Evolutionary conservation across 2,329 filamentous ascomycete genomes (phyloP).

Genomic region (Colletotrichum sp.): DNA sequence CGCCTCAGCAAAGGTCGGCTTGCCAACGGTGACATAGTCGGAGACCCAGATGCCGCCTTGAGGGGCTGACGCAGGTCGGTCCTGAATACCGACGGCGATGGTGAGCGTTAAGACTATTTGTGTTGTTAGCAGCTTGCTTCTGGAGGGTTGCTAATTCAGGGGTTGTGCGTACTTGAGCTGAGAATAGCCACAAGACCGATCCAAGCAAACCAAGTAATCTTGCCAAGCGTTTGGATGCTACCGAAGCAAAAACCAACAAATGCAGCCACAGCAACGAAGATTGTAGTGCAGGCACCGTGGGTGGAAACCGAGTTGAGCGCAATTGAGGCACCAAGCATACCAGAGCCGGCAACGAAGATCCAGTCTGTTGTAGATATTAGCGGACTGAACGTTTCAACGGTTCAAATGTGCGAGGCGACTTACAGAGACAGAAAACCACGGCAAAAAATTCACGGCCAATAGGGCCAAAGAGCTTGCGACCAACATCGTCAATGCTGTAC

Average conservation of each 20-base stretch:
- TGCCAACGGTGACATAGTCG: constrained; percentile 56
- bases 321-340: constrained; percentile 45
- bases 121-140: neutral
- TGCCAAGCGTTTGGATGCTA: constrained; percentile 34
- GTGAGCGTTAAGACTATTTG: constrained; percentile 28
- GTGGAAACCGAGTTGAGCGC: constrained; percentile 43
- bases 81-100: constrained; percentile 33
- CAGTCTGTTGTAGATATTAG: constrained; percentile 22
- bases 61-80: constrained; percentile 29
- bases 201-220: constrained; percentile 38
- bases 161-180: constrained; percentile 25
- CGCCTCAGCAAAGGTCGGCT: constrained; percentile 58
- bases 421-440: constrained; percentile 37
- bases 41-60: constrained; percentile 25
- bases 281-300: constrained; percentile 43
- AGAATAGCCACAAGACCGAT: constrained; percentile 32
- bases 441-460: constrained; percentile 47
- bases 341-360: constrained; percentile 39
- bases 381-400: neutral
- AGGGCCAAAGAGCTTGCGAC: constrained; percentile 51
- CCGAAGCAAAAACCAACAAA: constrained; percentile 32
- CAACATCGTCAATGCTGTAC: constrained; percentile 58
- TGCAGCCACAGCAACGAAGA: constrained; percentile 41
- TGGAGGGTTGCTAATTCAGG: neutral
- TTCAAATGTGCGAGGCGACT: neutral